Evolutionary conservation across 108 stramenopile species (phyloP).

Genomic region (Discostella stelligeroides): DNA sequence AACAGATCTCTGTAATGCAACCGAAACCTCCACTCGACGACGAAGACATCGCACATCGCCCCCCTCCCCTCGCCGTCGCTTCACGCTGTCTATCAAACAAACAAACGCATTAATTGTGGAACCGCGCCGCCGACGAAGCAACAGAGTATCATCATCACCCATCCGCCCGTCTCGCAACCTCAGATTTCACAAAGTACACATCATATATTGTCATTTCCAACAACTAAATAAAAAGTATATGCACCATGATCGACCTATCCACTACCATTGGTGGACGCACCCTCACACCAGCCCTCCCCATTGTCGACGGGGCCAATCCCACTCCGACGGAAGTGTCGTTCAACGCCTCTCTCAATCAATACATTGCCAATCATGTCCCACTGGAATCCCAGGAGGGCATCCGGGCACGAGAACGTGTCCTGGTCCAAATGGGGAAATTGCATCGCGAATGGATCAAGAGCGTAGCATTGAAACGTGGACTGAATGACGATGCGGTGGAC

Average conservation of each 20-base stretch:
- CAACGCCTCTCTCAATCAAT: conserved; percentile 50
- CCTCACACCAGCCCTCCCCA: conserved; percentile 74
- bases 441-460: conserved; percentile 74
- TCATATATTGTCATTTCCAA: no score
- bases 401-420: conserved; percentile 75
- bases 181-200: no score
- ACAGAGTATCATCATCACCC: no score
- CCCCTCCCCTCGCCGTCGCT: no score
- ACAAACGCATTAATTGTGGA: no score
- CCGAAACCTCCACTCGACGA: no score
- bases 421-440: conserved; percentile 70
- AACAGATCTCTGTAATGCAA: no score
- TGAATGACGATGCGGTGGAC: conserved; percentile 63
- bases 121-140: no score
- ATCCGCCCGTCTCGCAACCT: no score
- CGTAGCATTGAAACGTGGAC: conserved; percentile 61
- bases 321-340: conserved; percentile 61
- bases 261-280: conserved; percentile 76
- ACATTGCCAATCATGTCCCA: conserved; percentile 64
- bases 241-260: conserved; percentile 43
- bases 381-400: conserved; percentile 79
- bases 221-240: no score
- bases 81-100: no score
- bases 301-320: conserved; percentile 68
- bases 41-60: no score